Evolutionary conservation across 1,139 yeast species (phyloP).

Genomic region (Pichia sp.): DNA sequence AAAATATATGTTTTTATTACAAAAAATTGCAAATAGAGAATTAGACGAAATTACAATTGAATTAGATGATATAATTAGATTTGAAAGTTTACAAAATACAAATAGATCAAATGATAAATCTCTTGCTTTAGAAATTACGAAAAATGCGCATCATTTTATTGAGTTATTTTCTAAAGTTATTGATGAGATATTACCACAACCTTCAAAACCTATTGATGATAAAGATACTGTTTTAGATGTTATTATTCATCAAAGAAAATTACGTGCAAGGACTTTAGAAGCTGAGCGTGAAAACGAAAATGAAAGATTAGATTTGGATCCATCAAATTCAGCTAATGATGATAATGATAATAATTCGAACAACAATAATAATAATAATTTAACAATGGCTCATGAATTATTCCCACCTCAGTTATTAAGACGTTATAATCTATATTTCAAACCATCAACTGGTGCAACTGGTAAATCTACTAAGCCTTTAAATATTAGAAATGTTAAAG

Average conservation of each 20-base stretch:
- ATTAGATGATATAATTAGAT: slow-evolving; percentile 74
- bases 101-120: slow-evolving; percentile 19
- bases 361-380: slow-evolving; percentile 27
- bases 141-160: slow-evolving; percentile 71
- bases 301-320: slow-evolving; percentile 30
- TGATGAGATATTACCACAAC: slow-evolving; percentile 79
- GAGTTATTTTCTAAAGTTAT: slow-evolving; percentile 71
- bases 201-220: slow-evolving; percentile 68
- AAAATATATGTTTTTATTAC: slow-evolving; percentile 73
- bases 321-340: slow-evolving; percentile 23
- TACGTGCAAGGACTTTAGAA: slow-evolving; percentile 69
- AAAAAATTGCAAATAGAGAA: slow-evolving; percentile 80
- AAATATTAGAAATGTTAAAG: slow-evolving; percentile 87
- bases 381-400: slow-evolving; percentile 30
- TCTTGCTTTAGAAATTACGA: slow-evolving; percentile 52
- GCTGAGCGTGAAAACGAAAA: slow-evolving; percentile 58
- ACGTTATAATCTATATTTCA: slow-evolving; percentile 80
- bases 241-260: slow-evolving; percentile 79
- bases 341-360: slow-evolving; percentile 19
- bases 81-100: slow-evolving; percentile 36
- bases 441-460: slow-evolving; percentile 54
- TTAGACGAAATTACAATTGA: slow-evolving; percentile 62
- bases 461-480: slow-evolving; percentile 48
- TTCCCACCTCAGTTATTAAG: slow-evolving; percentile 87
- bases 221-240: slow-evolving; percentile 92